Evolutionary conservation across 495 filamentous ascomycete genomes (phyloP).

Genomic region (Massariosphaeria phaeospora): DNA sequence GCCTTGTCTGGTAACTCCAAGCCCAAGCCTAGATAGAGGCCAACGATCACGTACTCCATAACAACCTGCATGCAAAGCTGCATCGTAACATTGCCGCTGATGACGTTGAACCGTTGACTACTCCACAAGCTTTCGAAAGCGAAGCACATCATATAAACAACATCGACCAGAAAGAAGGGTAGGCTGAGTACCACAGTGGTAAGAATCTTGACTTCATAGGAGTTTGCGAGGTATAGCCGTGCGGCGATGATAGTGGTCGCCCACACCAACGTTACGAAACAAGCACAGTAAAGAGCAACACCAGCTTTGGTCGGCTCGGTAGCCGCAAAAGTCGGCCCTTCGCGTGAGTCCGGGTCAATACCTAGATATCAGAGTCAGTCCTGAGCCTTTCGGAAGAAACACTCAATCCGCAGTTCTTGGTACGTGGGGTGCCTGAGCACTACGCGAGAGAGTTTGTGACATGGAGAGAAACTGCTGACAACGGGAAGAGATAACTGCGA

Average conservation of each 20-base stretch:
- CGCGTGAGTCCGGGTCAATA: slow-evolving; percentile 19
- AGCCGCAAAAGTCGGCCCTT: slow-evolving; percentile 14
- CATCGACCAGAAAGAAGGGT: slow-evolving; percentile 23
- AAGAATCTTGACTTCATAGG: slow-evolving; percentile 17
- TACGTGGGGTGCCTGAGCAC: too few relatives aligned
- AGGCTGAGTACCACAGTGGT: slow-evolving; percentile 23
- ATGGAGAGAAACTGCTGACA: too few relatives aligned
- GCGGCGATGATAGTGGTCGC: slow-evolving; percentile 16
- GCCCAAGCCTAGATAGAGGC: slow-evolving; percentile 19
- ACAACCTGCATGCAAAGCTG: slow-evolving; percentile 29
- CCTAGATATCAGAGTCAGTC: too few relatives aligned
- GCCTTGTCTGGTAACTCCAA: slow-evolving; percentile 22
- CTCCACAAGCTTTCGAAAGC: slow-evolving; percentile 22
- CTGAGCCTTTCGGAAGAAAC: too few relatives aligned
- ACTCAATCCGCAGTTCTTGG: too few relatives aligned
- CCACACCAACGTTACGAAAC: slow-evolving; percentile 22
- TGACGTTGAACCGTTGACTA: slow-evolving; percentile 25
- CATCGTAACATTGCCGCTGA: slow-evolving; percentile 19
- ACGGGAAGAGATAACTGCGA: too few relatives aligned
- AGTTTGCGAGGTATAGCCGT: slow-evolving; percentile 18
- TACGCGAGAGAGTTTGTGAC: too few relatives aligned
- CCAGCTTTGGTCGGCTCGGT: slow-evolving; percentile 23
- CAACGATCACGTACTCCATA: slow-evolving; percentile 26
- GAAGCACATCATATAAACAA: slow-evolving; percentile 30
- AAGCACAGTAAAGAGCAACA: slow-evolving; percentile 21